Conservation (phyloP, 2,329 filamentous ascomycete species). For the Mycosphaerella sp. region DNA sequence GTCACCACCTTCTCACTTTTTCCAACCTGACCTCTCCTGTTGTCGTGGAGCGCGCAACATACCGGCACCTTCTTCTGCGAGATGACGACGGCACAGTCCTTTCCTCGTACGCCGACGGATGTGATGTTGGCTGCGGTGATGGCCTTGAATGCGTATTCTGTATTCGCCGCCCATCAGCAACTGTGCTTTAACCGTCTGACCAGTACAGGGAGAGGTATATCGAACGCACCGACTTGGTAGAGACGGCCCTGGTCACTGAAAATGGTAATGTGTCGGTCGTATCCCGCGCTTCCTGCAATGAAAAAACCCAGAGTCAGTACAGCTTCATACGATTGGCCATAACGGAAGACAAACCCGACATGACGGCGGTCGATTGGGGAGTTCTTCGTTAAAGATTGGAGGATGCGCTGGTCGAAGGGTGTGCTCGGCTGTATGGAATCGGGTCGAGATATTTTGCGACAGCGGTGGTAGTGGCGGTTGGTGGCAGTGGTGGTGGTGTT, state of each 20-base stretch:
- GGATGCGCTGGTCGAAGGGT: background rate
- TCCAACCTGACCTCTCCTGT: background rate
- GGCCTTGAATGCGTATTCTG: conserved; percentile 99
- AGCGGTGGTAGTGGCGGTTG: background rate
- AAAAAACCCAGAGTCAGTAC: conserved; percentile 15
- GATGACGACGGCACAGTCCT: conserved; percentile 92
- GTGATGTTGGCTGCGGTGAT: conserved; percentile 99
- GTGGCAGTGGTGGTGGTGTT: background rate
- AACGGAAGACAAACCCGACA: conserved; percentile 26
- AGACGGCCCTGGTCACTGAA: conserved; percentile 97
- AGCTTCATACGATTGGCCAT: background rate
- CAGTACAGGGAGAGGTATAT: background rate
- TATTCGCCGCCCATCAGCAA: conserved; percentile 20
- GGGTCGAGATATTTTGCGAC: background rate
- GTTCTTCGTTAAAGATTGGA: background rate
- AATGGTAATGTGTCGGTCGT: conserved; percentile 99
- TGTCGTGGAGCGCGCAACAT: conserved; percentile 40
- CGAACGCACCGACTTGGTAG: conserved; percentile 93
- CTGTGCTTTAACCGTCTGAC: conserved; percentile 1
- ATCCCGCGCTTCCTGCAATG: conserved; percentile 70
- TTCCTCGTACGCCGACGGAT: conserved; percentile 89
- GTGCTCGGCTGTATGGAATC: background rate
- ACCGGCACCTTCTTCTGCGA: conserved; percentile 99
- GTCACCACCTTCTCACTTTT: conserved; percentile 4
- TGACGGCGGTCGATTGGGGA: conserved; percentile 19